These are phyloP conservation scores for Fusarium sp. DNA, from an alignment of 2,329 filamentous ascomycete genomes.

Conservation along the genomic window DNA sequence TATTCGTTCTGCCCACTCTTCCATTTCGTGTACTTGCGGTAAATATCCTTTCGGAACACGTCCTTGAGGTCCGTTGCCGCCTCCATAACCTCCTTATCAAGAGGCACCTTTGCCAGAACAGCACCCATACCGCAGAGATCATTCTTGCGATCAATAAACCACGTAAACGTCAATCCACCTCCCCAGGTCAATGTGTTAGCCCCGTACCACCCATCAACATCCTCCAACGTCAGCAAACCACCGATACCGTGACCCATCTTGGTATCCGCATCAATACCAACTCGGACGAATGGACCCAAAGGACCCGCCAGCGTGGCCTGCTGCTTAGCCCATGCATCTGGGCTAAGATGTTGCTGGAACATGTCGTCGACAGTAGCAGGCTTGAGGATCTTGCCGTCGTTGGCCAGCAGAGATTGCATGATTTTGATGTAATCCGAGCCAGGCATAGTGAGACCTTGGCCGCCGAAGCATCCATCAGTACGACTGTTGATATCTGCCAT, in stretches of 20 bases:
- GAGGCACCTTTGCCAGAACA: constrained; percentile 53
- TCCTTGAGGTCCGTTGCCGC: constrained; percentile 52
- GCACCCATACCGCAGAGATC: constrained; percentile 57
- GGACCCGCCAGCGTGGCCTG: constrained; percentile 48
- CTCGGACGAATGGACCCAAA: constrained; percentile 51
- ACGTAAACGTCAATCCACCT: constrained; percentile 57
- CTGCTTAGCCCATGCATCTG: constrained; percentile 43
- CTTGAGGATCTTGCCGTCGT: constrained; percentile 61
- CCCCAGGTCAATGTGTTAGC: constrained; percentile 58
- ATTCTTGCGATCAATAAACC: constrained; percentile 62
- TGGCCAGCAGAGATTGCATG: constrained; percentile 57
- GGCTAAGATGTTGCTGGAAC: constrained; percentile 59
- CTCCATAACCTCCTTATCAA: constrained; percentile 25
- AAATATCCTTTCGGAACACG: constrained; percentile 56
- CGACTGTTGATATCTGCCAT: constrained; percentile 49
- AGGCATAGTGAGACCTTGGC: constrained; percentile 56
- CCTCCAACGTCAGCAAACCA: constrained; percentile 55
- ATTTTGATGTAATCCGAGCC: constrained; percentile 57
- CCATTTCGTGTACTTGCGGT: constrained; percentile 48
- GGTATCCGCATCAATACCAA: constrained; percentile 47
- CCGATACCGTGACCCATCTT: constrained; percentile 56
- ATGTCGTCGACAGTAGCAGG: constrained; percentile 55
- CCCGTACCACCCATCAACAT: constrained; percentile 57
- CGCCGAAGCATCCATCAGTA: constrained; percentile 55
- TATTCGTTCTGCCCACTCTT: not conserved